phyloP scores from a whole-genome alignment of 345 rosid genomes.

The Aquilaria sinensis region DNA sequence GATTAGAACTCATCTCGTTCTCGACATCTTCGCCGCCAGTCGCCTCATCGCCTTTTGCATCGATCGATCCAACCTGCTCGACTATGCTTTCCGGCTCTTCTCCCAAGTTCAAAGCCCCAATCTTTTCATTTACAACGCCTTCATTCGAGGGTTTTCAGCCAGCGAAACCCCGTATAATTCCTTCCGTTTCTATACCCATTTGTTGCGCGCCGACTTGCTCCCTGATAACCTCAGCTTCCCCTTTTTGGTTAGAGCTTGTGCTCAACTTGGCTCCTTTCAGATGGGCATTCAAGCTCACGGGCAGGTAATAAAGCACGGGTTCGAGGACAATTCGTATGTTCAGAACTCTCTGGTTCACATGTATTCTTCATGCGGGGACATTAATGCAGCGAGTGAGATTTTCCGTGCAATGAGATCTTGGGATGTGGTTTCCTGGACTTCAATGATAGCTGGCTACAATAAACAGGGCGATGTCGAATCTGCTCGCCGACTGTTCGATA shows the following conservation, averaged over 20 bases:
- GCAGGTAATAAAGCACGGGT: constrained; percentile 44
- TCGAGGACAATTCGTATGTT: constrained; percentile 44
- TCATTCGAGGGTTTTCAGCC: constrained; percentile 49
- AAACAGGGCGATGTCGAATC: constrained; percentile 36
- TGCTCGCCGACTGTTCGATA: constrained; percentile 60
- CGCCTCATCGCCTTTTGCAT: constrained; percentile 46
- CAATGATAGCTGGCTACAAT: constrained; percentile 46
- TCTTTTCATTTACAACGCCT: constrained; percentile 46
- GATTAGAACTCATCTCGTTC: constrained; percentile 49
- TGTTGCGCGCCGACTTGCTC: constrained; percentile 24
- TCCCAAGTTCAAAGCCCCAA: constrained; percentile 48
- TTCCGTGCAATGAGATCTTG: constrained; percentile 27
- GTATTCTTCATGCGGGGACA: constrained; percentile 48
- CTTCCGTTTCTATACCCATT: constrained; percentile 36
- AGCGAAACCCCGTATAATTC: constrained; percentile 32
- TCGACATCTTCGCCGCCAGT: constrained; percentile 51
- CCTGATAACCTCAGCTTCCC: constrained; percentile 76
- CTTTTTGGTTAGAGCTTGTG: constrained; percentile 47
- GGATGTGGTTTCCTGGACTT: constrained; percentile 75
- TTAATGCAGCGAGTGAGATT: constrained; percentile 37
- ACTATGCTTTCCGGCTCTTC: constrained; percentile 43
- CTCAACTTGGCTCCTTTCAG: constrained; percentile 27
- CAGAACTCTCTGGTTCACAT: constrained; percentile 62
- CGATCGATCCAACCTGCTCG: constrained; percentile 17
- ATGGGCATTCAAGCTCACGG: constrained; percentile 59